Percentiles rank a stretch among this genome's conserved stretches.
These are phyloP conservation scores for Boeremia exigua DNA, from an alignment of 2,329 filamentous ascomycete genomes.

Conservation along the genomic window DNA sequence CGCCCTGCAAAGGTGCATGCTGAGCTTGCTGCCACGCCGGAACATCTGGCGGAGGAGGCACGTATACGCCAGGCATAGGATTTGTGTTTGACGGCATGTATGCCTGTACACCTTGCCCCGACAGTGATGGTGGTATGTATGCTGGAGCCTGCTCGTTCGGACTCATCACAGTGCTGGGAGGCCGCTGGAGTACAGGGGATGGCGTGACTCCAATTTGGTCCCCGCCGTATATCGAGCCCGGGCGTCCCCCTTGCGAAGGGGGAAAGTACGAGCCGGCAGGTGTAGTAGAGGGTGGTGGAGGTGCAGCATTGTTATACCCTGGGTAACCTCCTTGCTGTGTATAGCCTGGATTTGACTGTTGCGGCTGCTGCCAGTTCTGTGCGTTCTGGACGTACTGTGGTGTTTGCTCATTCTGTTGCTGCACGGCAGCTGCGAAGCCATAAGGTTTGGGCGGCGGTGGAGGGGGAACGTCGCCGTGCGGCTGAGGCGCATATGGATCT, in stretches of 20 bases:
- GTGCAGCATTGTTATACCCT: conserved; percentile 35
- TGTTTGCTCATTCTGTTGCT: conserved; percentile 14
- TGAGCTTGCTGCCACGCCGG: conserved; percentile 48
- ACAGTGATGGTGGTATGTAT: conserved; percentile 42
- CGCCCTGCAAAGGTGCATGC: conserved; percentile 42
- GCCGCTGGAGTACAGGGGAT: conserved; percentile 27
- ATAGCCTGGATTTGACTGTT: conserved; percentile 28
- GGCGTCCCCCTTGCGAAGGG: conserved; percentile 31
- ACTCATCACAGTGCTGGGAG: conserved; percentile 31
- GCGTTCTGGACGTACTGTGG: conserved; percentile 11
- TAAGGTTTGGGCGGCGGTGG: conserved; percentile 47
- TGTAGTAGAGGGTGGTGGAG: conserved; percentile 38
- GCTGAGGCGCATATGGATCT: conserved; percentile 31
- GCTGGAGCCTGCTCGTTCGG: conserved; percentile 43
- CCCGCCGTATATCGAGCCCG: conserved; percentile 39
- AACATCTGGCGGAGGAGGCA: conserved; percentile 45
- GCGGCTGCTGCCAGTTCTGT: conserved; percentile 27
- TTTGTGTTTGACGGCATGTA: conserved; percentile 45
- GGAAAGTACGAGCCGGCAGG: conserved; percentile 43
- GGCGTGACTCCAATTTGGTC: conserved; percentile 27
- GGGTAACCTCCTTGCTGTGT: conserved; percentile 37
- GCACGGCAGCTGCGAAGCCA: conserved; percentile 38
- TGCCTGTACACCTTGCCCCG: conserved; percentile 42
- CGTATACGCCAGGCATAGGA: conserved; percentile 44
- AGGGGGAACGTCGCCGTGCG: conserved; percentile 39